Evolutionary conservation across 2,329 filamentous ascomycete genomes (phyloP), one percentile per base, ranked within the genome.

Genomic region (Colletotrichum aenigma): DNA sequence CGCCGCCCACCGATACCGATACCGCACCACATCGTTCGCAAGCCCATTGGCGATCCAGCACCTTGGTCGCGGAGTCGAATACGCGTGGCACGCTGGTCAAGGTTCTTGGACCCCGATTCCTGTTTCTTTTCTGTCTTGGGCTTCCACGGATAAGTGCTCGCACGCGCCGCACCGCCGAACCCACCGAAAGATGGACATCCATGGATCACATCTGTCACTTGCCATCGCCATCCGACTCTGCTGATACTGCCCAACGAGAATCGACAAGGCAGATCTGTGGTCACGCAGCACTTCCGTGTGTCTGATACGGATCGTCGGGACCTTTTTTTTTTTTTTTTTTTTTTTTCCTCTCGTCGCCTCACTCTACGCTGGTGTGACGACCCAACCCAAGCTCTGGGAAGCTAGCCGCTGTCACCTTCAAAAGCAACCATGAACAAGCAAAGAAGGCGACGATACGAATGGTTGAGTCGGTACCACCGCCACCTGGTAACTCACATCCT

Each of bases 1-100:
- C 43, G n/a, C 43, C 43, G n/a, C 43, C 43, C 43, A 48, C 43
- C 48, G 52, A 28, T 48, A 58, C 34, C 32, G 66, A 61, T 28
- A 28, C 52, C 24, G 56, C 67, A 36, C 58, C 43, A 34, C 43
- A 64, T 60, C 69, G 38, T 66, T 52, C 24, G 36, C 56, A 16
- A 48, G 18, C 24, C 61, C 28, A 75, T 75, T 66, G 67, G 60
- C 48, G 64, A 69, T 68, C 73, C 73, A 73, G 58, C 64, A 73
- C 73, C 70, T 73, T 32, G 73, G 70, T 68, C 32, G 34, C 56
- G 73, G 73, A 66, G 30, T 64, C 64, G 24, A 65, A 62, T 58
- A 30, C 70, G 64, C 64, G 64, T 75, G 70, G 61, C 73, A 71
- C 71, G 24, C 38, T 43, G 18, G 52, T 52, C 32, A 18, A 32